These are phyloP conservation scores for Tetrahymena elliotti DNA, from an alignment of 73 alveolate species.

Conservation along the genomic window DNA sequence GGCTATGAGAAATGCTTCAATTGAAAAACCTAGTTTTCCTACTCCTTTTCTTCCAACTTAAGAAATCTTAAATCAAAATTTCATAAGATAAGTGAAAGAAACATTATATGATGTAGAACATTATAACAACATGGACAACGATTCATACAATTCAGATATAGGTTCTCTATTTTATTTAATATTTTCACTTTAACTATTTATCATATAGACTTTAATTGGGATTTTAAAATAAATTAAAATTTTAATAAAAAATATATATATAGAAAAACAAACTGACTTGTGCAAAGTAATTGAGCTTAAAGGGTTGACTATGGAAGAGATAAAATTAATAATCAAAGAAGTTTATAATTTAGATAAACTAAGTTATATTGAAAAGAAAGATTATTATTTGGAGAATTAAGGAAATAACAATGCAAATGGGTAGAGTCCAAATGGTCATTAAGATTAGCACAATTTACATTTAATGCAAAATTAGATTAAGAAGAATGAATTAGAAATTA, in stretches of 20 bases:
- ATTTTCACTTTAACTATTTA: neutral
- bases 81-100: neutral
- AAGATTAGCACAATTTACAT: neutral
- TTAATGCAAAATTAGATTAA: neutral
- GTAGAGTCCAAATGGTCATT: neutral
- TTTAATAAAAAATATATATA: neutral
- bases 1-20: slow-evolving; percentile 2
- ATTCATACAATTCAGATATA: slow-evolving; percentile 6
- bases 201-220: too few species aligned
- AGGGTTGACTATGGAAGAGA: neutral
- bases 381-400: neutral
- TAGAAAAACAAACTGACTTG: neutral
- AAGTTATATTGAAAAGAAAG: neutral
- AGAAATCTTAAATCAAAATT: neutral
- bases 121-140: neutral
- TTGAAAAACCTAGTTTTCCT: slow-evolving; percentile 24
- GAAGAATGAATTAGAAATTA: neutral
- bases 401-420: neutral
- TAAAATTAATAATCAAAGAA: neutral
- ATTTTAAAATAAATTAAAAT: too few species aligned
- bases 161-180: neutral
- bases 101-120: neutral
- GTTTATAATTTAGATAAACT: neutral
- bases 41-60: slow-evolving; percentile 2
- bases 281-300: neutral